A percentile compares a stretch with the other conserved stretches of the same genome.
Conservation (phyloP, 108 stramenopile species). For the Discostella stelligeroides region DNA sequence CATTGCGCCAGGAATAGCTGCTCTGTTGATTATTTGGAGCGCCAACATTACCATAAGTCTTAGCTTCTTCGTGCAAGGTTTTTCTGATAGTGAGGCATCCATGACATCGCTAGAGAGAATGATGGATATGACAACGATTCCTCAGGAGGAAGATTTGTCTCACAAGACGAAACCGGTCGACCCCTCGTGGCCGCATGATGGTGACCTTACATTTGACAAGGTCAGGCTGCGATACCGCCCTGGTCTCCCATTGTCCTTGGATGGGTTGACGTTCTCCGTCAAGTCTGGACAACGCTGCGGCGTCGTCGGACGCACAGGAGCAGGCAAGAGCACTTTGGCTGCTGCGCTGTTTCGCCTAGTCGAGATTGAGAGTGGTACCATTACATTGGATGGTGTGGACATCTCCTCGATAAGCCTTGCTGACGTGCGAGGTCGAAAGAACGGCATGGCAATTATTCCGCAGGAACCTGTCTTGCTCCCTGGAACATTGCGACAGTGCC, state of each 20-base stretch:
- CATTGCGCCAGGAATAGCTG: constrained; percentile 59
- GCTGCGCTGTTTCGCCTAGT: constrained; percentile 83
- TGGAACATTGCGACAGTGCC: constrained; percentile 84
- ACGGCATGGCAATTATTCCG: constrained; percentile 90
- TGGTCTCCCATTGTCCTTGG: constrained; percentile 71
- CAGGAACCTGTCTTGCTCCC: constrained; percentile 95
- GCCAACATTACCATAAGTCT: constrained; percentile 79
- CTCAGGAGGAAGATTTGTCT: constrained; percentile 60
- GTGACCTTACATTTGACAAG: constrained; percentile 63
- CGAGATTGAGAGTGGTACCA: constrained; percentile 80
- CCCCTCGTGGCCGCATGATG: constrained; percentile 64
- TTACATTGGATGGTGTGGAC: constrained; percentile 84
- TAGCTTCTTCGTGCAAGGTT: constrained; percentile 75
- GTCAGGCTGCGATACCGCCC: constrained; percentile 76
- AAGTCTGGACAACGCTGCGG: constrained; percentile 72
- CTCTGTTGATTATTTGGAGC: constrained; percentile 43
- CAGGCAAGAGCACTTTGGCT: constrained; percentile 68
- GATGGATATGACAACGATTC: constrained; percentile 68
- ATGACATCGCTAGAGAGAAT: constrained; percentile 85
- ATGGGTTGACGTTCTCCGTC: constrained; percentile 69
- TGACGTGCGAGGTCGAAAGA: constrained; percentile 74
- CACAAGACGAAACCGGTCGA: constrained; percentile 25
- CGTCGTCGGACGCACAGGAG: constrained; percentile 79
- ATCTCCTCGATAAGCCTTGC: constrained; percentile 64
- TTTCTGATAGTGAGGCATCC: constrained; percentile 82